A percentile compares a stretch with the other conserved stretches of the same genome.
Conservation (phyloP, 2,329 filamentous ascomycete species). For the Ascochyta pisi region DNA sequence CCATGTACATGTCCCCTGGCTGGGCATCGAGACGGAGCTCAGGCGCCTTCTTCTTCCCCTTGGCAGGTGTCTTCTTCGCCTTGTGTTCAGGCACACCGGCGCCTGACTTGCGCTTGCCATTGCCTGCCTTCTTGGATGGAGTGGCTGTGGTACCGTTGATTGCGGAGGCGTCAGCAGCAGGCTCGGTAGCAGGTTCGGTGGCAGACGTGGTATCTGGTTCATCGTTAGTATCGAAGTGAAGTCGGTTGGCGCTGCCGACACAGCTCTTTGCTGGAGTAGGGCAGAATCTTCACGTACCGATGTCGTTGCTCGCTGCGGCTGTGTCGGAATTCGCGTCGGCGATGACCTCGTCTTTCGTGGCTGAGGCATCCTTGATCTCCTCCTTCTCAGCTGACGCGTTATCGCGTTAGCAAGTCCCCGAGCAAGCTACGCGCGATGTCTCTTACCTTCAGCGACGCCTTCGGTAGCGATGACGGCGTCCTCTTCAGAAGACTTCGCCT, state of each 20-base stretch:
- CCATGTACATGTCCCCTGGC: conserved; percentile 90
- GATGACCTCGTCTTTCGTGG: conserved; percentile 30
- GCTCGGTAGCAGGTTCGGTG: conserved; percentile 40
- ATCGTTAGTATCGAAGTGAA: conserved; percentile 20
- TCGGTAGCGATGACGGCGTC: conserved; percentile 38
- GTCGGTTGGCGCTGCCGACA: not conserved
- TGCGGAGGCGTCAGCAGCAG: conserved; percentile 47
- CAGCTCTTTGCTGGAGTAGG: not conserved
- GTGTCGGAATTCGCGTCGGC: conserved; percentile 36
- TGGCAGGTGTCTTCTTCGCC: conserved; percentile 71
- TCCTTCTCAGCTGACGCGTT: conserved; percentile 28
- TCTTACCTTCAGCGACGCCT: conserved; percentile 42
- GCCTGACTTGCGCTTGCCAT: conserved; percentile 73
- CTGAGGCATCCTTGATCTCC: conserved; percentile 26
- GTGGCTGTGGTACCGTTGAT: conserved; percentile 55
- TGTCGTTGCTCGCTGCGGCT: conserved; percentile 26
- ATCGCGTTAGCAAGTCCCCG: conserved; percentile 27
- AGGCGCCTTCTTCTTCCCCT: conserved; percentile 81
- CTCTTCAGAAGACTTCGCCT: conserved; percentile 37
- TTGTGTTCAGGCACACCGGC: conserved; percentile 70
- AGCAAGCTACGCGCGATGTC: conserved; percentile 3
- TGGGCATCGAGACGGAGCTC: conserved; percentile 75
- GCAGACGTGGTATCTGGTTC: conserved; percentile 46
- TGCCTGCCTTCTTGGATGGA: conserved; percentile 38
- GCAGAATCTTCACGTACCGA: conserved; percentile 31